Evolutionary conservation across 2,329 filamentous ascomycete species (phyloP), one percentile per base, ranked within the genome.

Genomic region (Diaporthe nobilis): DNA sequence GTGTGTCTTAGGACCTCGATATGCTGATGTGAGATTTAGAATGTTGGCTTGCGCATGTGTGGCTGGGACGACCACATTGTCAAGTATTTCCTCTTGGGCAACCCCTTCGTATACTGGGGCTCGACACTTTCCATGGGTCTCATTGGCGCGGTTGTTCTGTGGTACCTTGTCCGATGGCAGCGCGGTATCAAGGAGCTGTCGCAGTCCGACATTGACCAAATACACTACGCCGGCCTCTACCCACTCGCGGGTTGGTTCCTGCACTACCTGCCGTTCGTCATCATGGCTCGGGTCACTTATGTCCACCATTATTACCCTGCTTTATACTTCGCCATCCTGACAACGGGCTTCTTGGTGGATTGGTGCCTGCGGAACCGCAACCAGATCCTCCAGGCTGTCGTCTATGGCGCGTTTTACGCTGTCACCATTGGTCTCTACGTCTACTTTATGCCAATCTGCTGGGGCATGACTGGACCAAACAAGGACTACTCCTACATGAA

Each of bases 241-340:
- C 96, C 97, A 12, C 88, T 96, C 74, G 90, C 97, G 73, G 97
- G 97, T 77, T 99, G 97, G 97, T 93, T 98, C 85, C 90, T 99
- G 67, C 97, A 99, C 86, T 99, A 98, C 84, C 87, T 98, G 77
- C 97, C 97, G 0, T 99, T 98, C 85, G 91, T 98, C 81, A 92
- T 97, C 82, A 99, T 99, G 97, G 97, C 95, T 15, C 95, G 97
- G 89, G 97, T 99, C 77, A 99, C 97, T 22, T 99, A 99, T 82
- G 97, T 99, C 73, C 97, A 99, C 85, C 97, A 99, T 87, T 99
- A 99, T 89, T 99, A 98, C 85, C 97, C 97, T 15, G 97, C 97
- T 13, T 91, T 99, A 15, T 99, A 98, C 88, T 99, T 98, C 84
- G 96, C 97, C 80, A 98, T 99, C 79, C 88, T 99, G 61, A 92